A percentile compares a stretch with the other conserved stretches of the same genome.
phyloP scores from a whole-genome alignment of 345 rosid species.

The Clausena lansium region DNA sequence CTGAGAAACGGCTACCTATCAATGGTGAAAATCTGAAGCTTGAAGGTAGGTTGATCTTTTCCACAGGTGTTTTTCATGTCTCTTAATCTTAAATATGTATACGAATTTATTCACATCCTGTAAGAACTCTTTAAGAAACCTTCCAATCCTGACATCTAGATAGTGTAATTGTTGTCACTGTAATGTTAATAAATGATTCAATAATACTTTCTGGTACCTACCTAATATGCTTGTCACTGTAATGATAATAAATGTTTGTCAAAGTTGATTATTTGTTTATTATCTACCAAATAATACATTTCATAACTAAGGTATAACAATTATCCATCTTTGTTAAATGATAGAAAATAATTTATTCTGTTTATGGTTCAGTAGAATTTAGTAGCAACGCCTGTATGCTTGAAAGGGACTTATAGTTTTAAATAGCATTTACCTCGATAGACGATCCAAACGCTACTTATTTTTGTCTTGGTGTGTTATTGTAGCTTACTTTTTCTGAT shows the following conservation, averaged over 20 bases:
- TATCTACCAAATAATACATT: not conserved
- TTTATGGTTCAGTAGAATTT: not conserved
- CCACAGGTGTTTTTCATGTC: not conserved
- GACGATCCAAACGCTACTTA: not conserved
- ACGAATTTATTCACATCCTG: not conserved
- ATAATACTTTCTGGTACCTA: too few species aligned
- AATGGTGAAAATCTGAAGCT: conserved; percentile 39
- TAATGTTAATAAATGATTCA: too few species aligned
- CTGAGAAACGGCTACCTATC: conserved; percentile 33
- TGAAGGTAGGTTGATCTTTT: conserved; percentile 39
- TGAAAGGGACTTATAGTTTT: not conserved
- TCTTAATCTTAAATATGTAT: not conserved
- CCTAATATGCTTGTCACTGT: too few species aligned
- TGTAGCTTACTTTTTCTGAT: not conserved
- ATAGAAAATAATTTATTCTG: not conserved
- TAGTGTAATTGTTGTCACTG: not conserved
- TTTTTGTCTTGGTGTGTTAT: not conserved
- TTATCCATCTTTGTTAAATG: not conserved
- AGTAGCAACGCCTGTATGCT: not conserved
- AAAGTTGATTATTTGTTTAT: not conserved
- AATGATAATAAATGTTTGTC: not conserved
- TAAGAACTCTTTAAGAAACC: not conserved
- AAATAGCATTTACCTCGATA: not conserved
- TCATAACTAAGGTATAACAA: not conserved
- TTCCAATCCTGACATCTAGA: not conserved